These are phyloP conservation scores for Amylocystis lapponica DNA, from an alignment of 768 basidiomycete genomes.

Conservation along the genomic window DNA sequence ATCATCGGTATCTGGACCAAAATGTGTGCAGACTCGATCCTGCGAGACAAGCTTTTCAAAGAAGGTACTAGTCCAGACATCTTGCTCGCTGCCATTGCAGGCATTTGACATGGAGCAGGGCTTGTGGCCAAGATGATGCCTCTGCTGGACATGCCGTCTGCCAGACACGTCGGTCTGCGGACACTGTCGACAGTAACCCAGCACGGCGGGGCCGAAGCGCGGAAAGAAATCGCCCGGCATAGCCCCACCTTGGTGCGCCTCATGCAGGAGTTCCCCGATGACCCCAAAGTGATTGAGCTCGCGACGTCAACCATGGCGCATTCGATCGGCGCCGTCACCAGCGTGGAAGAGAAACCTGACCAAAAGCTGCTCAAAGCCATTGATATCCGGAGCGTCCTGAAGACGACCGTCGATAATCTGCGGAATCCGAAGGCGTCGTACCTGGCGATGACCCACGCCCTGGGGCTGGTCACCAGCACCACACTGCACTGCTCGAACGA, in stretches of 20 bases:
- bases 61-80: conserved; percentile 2
- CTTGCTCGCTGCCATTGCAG: neutral
- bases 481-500: conserved; percentile 40
- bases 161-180: conserved; percentile 47
- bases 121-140: conserved; percentile 53
- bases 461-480: conserved; percentile 38
- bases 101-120: conserved; percentile 33
- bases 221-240: conserved; percentile 43
- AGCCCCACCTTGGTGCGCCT: conserved; percentile 35
- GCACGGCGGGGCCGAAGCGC: conserved; percentile 45
- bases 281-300: conserved; percentile 41
- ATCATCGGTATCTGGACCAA: conserved; percentile 14
- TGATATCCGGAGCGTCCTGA: conserved; percentile 32
- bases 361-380: conserved; percentile 33
- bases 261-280: conserved; percentile 42
- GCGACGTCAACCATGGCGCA: conserved; percentile 46
- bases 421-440: conserved; percentile 35
- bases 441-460: conserved; percentile 43
- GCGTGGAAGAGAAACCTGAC: conserved; percentile 18
- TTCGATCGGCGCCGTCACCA: conserved; percentile 34
- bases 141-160: conserved; percentile 40
- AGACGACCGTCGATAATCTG: conserved; percentile 35
- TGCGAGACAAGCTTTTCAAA: conserved; percentile 12
- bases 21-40: conserved; percentile 11
- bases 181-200: conserved; percentile 53